Conservation (phyloP, 106 monocot species). For the Dendrobium catenatum region DNA sequence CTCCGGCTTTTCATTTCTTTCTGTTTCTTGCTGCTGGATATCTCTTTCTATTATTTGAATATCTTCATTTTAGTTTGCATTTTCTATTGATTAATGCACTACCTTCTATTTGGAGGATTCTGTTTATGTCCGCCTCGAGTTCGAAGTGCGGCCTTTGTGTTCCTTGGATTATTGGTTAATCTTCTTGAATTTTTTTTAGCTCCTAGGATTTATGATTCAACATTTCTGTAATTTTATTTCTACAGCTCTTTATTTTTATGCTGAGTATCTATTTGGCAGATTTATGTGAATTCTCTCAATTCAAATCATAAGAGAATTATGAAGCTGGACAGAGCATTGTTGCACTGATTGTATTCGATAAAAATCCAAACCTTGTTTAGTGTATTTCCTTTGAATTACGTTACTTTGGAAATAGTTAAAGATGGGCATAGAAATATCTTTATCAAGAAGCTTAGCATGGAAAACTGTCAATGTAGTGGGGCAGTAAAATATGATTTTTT, state of each 20-base stretch:
- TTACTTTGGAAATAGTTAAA: neutral
- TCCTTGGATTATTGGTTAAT: neutral
- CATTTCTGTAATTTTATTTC: neutral
- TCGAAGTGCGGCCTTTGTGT: neutral
- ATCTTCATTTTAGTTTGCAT: neutral
- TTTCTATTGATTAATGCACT: neutral
- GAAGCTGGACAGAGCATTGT: neutral
- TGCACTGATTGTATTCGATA: neutral
- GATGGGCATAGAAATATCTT: too few relatives aligned
- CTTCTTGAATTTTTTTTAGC: neutral
- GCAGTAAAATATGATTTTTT: neutral
- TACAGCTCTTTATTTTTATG: too few relatives aligned
- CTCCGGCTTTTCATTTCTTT: neutral
- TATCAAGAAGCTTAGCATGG: neutral
- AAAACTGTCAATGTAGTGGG: neutral
- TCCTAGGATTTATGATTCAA: neutral
- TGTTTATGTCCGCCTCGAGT: neutral
- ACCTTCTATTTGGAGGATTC: neutral
- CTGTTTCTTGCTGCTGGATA: neutral
- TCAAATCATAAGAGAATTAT: neutral
- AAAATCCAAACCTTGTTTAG: neutral
- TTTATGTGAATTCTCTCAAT: neutral
- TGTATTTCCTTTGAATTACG: neutral
- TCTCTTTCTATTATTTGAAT: neutral
- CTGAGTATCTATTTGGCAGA: neutral